phyloP scores from a whole-genome alignment of 305 asterid genomes.

The Fraxinus albicans region DNA sequence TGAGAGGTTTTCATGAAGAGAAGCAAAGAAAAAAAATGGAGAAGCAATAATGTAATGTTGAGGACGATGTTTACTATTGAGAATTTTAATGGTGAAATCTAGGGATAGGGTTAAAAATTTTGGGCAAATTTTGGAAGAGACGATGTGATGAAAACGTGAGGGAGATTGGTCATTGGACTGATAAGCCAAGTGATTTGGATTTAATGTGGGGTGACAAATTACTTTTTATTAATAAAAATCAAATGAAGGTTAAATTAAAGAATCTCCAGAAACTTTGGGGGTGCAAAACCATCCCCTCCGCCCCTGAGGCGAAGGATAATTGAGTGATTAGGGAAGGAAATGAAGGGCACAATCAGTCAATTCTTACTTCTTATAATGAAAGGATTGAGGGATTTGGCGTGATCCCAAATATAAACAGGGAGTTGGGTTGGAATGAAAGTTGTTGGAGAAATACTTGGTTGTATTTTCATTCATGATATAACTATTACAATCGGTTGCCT shows the following conservation, averaged over 20 bases:
- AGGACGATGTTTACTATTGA: not conserved
- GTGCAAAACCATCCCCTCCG: no score
- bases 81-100: not conserved
- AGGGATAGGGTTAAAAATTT: not conserved
- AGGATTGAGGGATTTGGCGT: not conserved
- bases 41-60: not conserved
- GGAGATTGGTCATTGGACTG: not conserved
- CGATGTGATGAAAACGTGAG: not conserved
- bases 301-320: not conserved
- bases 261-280: not conserved
- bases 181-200: not conserved
- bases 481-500: no score
- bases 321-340: not conserved
- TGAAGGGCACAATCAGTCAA: not conserved
- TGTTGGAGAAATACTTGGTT: no score
- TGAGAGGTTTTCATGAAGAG: not conserved
- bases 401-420: not conserved
- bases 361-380: not conserved
- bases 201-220: not conserved
- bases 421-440: not conserved
- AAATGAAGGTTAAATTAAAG: no score
- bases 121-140: not conserved
- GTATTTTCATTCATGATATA: no score
- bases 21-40: not conserved
- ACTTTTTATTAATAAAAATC: not conserved